Conservation (phyloP, 257 asterid species). For the Vinca minor region DNA sequence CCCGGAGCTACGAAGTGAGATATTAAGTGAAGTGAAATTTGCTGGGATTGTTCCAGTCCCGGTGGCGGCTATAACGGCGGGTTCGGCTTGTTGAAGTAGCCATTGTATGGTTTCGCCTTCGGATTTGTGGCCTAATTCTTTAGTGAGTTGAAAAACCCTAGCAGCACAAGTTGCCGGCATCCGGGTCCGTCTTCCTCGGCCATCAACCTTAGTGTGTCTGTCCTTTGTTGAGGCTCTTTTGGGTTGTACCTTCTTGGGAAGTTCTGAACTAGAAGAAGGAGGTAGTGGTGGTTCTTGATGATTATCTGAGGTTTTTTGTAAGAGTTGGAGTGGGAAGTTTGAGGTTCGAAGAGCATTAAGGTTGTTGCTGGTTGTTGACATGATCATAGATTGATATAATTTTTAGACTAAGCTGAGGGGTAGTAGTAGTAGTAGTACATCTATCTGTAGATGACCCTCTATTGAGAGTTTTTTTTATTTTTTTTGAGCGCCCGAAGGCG, state of each 20-base stretch:
- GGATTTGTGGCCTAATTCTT: constrained; percentile 46
- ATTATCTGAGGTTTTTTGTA: constrained; percentile 36
- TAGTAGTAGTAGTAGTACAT: constrained; percentile 5
- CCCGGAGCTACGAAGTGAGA: constrained; percentile 56
- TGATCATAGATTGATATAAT: constrained; percentile 20
- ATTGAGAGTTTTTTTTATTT: too few relatives aligned
- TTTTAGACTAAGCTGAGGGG: constrained; percentile 1
- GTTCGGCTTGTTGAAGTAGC: constrained; percentile 85
- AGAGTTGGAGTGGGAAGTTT: constrained; percentile 49
- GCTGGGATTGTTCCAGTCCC: constrained; percentile 93
- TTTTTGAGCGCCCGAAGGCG: too few relatives aligned
- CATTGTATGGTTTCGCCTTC: constrained; percentile 56
- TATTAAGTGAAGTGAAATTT: constrained; percentile 54
- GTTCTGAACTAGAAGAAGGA: not conserved
- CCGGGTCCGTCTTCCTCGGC: constrained; percentile 63
- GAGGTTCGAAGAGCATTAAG: constrained; percentile 6
- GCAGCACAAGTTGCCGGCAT: constrained; percentile 85
- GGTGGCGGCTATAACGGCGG: constrained; percentile 80
- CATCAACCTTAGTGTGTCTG: constrained; percentile 55
- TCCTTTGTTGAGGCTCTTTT: constrained; percentile 52
- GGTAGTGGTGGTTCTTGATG: constrained; percentile 9
- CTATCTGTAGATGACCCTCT: constrained; percentile 33
- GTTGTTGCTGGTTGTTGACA: constrained; percentile 28
- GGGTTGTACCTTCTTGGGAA: constrained; percentile 29
- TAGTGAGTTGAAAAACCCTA: constrained; percentile 73